Evolutionary conservation across 2,329 filamentous ascomycete species (phyloP), one percentile per base, ranked within the genome.

Genomic region (Akanthomyces muscarius): DNA sequence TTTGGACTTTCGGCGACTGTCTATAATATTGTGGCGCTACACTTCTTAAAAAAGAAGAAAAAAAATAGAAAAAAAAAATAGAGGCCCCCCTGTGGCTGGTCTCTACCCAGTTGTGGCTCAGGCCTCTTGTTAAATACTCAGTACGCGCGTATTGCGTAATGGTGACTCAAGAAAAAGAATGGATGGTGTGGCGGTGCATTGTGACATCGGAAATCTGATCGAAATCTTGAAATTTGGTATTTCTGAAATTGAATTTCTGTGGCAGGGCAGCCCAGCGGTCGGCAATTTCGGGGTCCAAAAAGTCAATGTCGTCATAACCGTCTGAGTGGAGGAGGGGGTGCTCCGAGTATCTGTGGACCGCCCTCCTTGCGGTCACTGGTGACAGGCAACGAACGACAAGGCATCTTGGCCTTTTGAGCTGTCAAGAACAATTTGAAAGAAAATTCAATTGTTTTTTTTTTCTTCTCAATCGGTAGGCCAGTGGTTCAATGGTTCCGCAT

Each of bases 301-400:
- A 45, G 51, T 55, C 51, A 23, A 61, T 61, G 59, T 61, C 59
- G 59, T 61, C 59, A 61, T 61, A 61, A 28, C 30, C 33, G 23
- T n/a, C 18, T 36, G 36, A 13, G 38, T 7, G 13, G 13, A 13
- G 21, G 38, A 23, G 38, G 23, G 38, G 11, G 30, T 25, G 16
- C 21, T 16, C 16, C 25, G n/a, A n/a, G n/a, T 18, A 45, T 30
- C 13, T 36, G 56, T 50, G 56, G 45, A 21, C 28, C 54, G 42
- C 11, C 4, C 28, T 30, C 28, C 6, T 6, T 30, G 28, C 4
- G 28, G 21, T 23, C 23, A 4, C 14, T 25, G 18, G 44, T 44
- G 54, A 57, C 42, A 57, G 8, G 25, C 33, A 38, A 28, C 36
- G 23, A 55, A 36, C 54, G 53, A 48, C 45, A 8, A 8, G 23